Evolutionary conservation across 2,329 filamentous ascomycete species (phyloP).

Genomic region (Chaetomium sp.): DNA sequence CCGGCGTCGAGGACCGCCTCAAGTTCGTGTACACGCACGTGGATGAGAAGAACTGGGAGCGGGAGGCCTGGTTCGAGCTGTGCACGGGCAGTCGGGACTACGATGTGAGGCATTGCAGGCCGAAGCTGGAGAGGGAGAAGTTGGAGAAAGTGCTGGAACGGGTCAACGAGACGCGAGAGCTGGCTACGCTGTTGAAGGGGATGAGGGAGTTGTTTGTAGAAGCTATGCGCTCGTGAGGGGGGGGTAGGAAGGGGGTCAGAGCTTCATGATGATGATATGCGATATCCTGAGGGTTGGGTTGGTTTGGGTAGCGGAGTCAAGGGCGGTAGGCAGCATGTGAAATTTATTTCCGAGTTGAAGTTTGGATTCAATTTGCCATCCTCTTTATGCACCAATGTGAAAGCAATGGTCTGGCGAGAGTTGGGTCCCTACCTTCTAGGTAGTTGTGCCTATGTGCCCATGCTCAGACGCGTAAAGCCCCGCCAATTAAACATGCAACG

Average conservation of each 20-base stretch:
- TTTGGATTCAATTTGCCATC: background rate
- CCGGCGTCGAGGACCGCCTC: slow-evolving; percentile 78
- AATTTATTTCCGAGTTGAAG: background rate
- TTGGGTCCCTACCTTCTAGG: no score
- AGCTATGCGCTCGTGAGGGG: slow-evolving; percentile 56
- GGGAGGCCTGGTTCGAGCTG: slow-evolving; percentile 92
- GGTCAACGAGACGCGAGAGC: slow-evolving; percentile 78
- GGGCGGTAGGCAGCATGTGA: background rate
- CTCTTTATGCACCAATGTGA: no score
- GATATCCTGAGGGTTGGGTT: background rate
- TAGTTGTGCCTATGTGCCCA: no score
- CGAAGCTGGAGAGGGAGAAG: slow-evolving; percentile 77
- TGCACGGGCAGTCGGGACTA: slow-evolving; percentile 81
- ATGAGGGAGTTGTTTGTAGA: slow-evolving; percentile 80
- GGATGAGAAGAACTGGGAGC: slow-evolving; percentile 82
- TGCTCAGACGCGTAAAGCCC: background rate
- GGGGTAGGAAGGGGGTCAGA: background rate
- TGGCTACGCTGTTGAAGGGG: slow-evolving; percentile 73
- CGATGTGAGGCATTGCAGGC: slow-evolving; percentile 76
- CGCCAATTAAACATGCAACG: slow-evolving; percentile 27
- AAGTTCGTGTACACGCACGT: slow-evolving; percentile 90
- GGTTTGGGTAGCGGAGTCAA: background rate
- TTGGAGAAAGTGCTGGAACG: slow-evolving; percentile 75
- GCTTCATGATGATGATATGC: background rate
- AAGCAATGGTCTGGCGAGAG: no score